A percentile compares a stretch with the other conserved stretches of the same genome.
Evolutionary conservation across 495 filamentous ascomycete genomes (phyloP).

Genomic region (Penicillium canescens): DNA sequence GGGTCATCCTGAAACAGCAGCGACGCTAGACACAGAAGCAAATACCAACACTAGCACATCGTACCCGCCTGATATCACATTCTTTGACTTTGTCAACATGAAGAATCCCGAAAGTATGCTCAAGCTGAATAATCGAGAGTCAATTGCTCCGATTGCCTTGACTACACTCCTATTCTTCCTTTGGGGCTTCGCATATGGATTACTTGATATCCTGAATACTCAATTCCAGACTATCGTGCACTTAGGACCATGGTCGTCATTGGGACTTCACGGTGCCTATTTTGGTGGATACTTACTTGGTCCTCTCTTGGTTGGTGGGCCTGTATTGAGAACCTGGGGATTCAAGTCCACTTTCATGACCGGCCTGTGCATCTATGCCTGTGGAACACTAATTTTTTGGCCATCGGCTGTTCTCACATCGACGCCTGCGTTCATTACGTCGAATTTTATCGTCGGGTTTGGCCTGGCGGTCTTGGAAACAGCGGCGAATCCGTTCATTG

Average conservation of each 20-base stretch:
- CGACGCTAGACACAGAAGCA: conserved; percentile 30
- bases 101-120: conserved; percentile 76
- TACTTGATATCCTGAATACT: conserved; percentile 72
- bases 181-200: conserved; percentile 85
- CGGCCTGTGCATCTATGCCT: conserved; percentile 63
- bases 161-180: conserved; percentile 81
- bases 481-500: conserved; percentile 67
- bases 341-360: conserved; percentile 68
- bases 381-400: conserved; percentile 71
- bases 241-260: conserved; percentile 47
- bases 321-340: conserved; percentile 61
- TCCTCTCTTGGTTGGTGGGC: conserved; percentile 58
- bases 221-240: conserved; percentile 53
- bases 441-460: conserved; percentile 67
- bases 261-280: conserved; percentile 65
- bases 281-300: conserved; percentile 62
- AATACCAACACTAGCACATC: conserved; percentile 33
- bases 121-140: conserved; percentile 56
- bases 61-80: conserved; percentile 41
- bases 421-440: conserved; percentile 63
- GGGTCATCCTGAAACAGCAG: conserved; percentile 20
- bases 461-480: conserved; percentile 66
- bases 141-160: conserved; percentile 56
- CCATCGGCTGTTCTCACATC: conserved; percentile 68
- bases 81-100: conserved; percentile 87